phyloP scores from a whole-genome alignment of 306 rosid genomes.

The Argentina anserina region DNA sequence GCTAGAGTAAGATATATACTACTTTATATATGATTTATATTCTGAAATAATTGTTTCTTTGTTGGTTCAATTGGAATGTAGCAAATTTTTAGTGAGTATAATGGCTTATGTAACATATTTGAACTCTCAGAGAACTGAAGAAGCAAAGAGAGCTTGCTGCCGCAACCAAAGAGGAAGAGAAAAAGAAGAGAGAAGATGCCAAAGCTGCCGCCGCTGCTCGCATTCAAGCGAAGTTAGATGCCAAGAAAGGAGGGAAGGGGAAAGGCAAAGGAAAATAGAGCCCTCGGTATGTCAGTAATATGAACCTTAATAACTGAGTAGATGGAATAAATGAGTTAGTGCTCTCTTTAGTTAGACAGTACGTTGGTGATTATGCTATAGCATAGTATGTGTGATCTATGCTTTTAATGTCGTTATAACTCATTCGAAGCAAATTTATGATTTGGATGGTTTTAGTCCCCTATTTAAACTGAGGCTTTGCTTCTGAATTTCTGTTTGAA shows the following conservation, averaged over 20 bases:
- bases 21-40: not conserved
- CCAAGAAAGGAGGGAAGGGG: slow-evolving; percentile 94
- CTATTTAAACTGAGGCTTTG: not conserved
- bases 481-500: not conserved
- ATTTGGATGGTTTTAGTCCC: not conserved
- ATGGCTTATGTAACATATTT: slow-evolving; percentile 9
- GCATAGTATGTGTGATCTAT: not conserved
- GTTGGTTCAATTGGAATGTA: not conserved
- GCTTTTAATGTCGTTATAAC: no score
- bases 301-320: not conserved
- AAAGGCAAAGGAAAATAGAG: slow-evolving; percentile 75
- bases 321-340: not conserved
- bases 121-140: slow-evolving; percentile 67
- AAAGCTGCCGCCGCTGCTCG: slow-evolving; percentile 95
- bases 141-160: slow-evolving; percentile 91
- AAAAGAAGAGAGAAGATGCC: slow-evolving; percentile 82
- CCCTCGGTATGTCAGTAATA: not conserved
- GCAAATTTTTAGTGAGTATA: slow-evolving; percentile 5
- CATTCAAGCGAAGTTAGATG: slow-evolving; percentile 81
- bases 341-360: not conserved
- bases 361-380: not conserved
- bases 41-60: not conserved
- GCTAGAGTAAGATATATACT: slow-evolving; percentile 65
- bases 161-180: slow-evolving; percentile 82
- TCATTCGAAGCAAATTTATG: not conserved